phyloP scores from a whole-genome alignment of 2,329 filamentous ascomycete species.

The Neoarthrinium moseri region DNA sequence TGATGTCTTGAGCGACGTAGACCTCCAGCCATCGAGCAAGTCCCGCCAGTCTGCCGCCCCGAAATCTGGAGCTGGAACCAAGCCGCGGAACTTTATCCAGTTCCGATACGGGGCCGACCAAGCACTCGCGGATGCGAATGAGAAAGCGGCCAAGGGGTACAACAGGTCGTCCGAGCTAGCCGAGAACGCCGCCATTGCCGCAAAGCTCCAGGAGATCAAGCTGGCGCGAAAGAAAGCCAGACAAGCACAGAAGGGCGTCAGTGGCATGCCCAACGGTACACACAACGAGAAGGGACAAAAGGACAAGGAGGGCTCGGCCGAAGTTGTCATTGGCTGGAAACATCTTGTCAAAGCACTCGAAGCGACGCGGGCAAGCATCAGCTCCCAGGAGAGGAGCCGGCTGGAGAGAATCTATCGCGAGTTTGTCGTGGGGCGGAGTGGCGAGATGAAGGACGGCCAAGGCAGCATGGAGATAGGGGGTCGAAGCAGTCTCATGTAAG shows the following conservation, averaged over 20 bases:
- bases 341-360: constrained; percentile 78
- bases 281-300: constrained; percentile 22
- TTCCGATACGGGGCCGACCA: constrained; percentile 75
- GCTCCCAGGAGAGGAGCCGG: constrained; percentile 70
- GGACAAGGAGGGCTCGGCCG: constrained; percentile 47
- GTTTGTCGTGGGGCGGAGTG: constrained; percentile 89
- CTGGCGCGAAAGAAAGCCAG: constrained; percentile 64
- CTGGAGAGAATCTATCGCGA: constrained; percentile 83
- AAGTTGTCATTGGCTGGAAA: constrained; percentile 81
- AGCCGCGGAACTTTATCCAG: constrained; percentile 66
- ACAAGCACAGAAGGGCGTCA: constrained; percentile 37
- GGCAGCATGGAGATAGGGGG: constrained; percentile 90
- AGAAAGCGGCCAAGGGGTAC: constrained; percentile 38
- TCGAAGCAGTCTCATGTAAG: constrained; percentile 86
- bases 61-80: constrained; percentile 31
- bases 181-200: constrained; percentile 74
- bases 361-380: constrained; percentile 80
- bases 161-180: constrained; percentile 59
- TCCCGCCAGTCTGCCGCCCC: constrained; percentile 31
- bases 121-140: constrained; percentile 39
- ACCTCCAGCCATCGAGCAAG: constrained; percentile 23
- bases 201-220: constrained; percentile 82
- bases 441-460: constrained; percentile 93
- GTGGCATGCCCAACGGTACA: constrained; percentile 23
- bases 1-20: constrained; percentile 72